These are phyloP conservation scores for Pseudoscleropodium purum DNA, from an alignment of 225 moss, liverwort and hornwort species.

Conservation along the genomic window DNA sequence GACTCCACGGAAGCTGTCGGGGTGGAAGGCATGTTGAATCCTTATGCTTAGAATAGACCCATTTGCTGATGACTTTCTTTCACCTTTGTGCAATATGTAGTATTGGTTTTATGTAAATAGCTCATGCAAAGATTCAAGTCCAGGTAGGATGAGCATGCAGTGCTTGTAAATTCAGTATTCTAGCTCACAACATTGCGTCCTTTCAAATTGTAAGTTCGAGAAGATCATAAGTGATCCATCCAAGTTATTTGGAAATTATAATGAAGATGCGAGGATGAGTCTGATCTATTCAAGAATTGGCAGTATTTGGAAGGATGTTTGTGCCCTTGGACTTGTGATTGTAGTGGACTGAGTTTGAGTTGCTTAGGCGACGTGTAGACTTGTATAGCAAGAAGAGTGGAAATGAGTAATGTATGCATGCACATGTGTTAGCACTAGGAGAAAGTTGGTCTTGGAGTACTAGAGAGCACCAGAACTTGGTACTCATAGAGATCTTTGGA, in stretches of 20 bases:
- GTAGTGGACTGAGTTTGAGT: background rate
- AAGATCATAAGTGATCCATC: background rate
- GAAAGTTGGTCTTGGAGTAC: background rate
- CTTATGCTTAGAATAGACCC: conserved; percentile 20
- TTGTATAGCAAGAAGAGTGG: background rate
- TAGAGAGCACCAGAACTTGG: background rate
- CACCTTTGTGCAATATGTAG: background rate
- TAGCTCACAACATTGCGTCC: background rate
- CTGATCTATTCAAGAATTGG: background rate
- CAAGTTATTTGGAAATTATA: background rate
- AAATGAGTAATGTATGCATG: background rate
- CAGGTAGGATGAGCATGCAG: background rate
- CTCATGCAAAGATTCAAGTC: background rate
- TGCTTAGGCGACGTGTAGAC: background rate
- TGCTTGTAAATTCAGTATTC: background rate
- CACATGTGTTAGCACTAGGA: background rate
- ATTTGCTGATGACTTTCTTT: background rate
- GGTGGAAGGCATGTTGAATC: conserved; percentile 36
- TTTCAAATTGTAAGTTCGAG: background rate
- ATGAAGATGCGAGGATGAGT: background rate
- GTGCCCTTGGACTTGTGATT: background rate
- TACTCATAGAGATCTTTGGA: background rate
- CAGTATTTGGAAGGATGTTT: background rate
- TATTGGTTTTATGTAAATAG: conserved; percentile 9
- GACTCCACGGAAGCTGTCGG: conserved; percentile 42